phyloP scores from a whole-genome alignment of 2,329 filamentous ascomycete species.

The Venturia carpophila region DNA sequence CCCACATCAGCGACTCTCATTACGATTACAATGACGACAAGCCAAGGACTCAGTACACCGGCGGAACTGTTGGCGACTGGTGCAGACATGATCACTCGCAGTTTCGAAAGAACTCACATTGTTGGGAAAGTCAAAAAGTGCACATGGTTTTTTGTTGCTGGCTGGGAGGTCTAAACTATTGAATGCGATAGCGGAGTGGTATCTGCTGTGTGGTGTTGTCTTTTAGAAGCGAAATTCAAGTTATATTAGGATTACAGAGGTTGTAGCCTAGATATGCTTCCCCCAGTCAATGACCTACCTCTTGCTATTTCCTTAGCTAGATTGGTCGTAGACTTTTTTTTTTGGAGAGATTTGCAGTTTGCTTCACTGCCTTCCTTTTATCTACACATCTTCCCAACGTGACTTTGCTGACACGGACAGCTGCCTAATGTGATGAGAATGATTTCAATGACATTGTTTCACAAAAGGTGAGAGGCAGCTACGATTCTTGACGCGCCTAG shows the following conservation, averaged over 20 bases:
- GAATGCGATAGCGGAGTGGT: slow-evolving; percentile 7
- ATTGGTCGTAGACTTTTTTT: slow-evolving; percentile 2
- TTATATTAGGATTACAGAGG: slow-evolving; percentile 1
- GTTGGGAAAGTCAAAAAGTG: slow-evolving; percentile 14
- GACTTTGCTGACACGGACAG: not conserved
- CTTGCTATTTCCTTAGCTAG: not conserved
- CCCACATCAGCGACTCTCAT: slow-evolving; percentile 4
- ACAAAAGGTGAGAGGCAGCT: no score
- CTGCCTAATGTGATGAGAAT: no score
- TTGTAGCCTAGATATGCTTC: slow-evolving; percentile 7
- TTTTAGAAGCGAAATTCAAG: slow-evolving; percentile 15
- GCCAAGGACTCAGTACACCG: slow-evolving; percentile 11
- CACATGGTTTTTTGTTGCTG: slow-evolving; percentile 7
- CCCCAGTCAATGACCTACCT: not conserved
- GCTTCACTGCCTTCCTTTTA: not conserved
- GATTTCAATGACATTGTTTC: no score
- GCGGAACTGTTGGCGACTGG: slow-evolving; percentile 5
- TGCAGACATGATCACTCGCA: slow-evolving; percentile 11
- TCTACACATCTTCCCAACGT: not conserved
- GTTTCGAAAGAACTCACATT: slow-evolving; percentile 4
- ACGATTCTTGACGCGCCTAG: no score
- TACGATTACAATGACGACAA: slow-evolving; percentile 10
- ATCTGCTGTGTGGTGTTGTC: slow-evolving; percentile 7
- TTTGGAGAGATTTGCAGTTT: not conserved
- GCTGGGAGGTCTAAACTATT: slow-evolving; percentile 10